A percentile compares a stretch with the other conserved stretches of the same genome.
Evolutionary conservation across 148 eudicot species (phyloP).

Genomic region (Tetragonia tetragonoides): DNA sequence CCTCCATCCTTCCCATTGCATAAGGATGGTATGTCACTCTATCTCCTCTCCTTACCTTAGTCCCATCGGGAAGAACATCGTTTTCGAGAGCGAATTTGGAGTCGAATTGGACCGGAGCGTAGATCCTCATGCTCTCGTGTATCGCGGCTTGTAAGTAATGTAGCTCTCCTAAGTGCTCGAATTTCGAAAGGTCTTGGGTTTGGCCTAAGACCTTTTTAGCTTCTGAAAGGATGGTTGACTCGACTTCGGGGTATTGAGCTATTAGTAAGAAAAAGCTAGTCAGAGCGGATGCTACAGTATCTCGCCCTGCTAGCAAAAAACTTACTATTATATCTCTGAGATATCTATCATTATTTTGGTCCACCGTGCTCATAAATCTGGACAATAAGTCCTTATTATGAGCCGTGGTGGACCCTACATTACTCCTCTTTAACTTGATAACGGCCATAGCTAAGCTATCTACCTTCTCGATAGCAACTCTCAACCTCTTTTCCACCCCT

Average conservation of each 20-base stretch:
- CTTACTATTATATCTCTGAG: conserved; percentile 60
- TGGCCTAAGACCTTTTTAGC: conserved; percentile 34
- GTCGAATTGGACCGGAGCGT: conserved; percentile 71
- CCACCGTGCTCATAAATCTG: conserved; percentile 43
- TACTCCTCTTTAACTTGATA: conserved; percentile 36
- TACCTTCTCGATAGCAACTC: conserved; percentile 38
- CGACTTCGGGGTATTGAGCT: conserved; percentile 39
- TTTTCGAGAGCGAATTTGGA: conserved; percentile 59
- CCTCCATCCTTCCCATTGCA: conserved; percentile 77
- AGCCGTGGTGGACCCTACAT: conserved; percentile 24
- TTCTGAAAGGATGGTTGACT: conserved; percentile 33
- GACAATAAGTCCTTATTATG: conserved; percentile 48
- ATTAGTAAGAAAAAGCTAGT: conserved; percentile 49
- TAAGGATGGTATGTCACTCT: conserved; percentile 75
- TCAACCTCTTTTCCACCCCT: conserved; percentile 52
- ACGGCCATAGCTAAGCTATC: conserved; percentile 49
- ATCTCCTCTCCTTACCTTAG: conserved; percentile 41
- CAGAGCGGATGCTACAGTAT: conserved; percentile 53
- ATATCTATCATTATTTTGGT: conserved; percentile 30
- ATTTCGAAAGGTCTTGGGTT: neutral
- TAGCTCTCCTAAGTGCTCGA: conserved; percentile 41
- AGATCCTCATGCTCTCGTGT: conserved; percentile 68
- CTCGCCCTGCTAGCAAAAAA: conserved; percentile 63
- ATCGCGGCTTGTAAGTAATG: conserved; percentile 59
- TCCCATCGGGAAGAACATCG: conserved; percentile 52